A percentile compares a stretch with the other conserved stretches of the same genome.
These are phyloP conservation scores for Boechera divaricarpa DNA, from an alignment of 345 rosid genomes.

Conservation along the genomic window DNA sequence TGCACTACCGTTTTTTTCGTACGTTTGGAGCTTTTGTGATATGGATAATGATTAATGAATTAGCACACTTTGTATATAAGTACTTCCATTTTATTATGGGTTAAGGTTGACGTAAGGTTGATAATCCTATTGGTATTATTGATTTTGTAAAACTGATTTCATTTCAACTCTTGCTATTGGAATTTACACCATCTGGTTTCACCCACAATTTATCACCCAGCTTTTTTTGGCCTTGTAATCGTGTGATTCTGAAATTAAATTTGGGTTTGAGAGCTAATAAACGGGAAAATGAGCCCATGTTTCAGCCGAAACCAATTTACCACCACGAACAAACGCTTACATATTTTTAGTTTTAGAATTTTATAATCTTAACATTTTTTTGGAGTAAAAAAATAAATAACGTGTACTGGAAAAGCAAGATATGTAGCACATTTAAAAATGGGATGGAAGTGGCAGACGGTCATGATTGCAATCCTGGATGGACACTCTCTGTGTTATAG, in stretches of 20 bases:
- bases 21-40: no score
- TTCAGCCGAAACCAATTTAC: constrained; percentile 9
- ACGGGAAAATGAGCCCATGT: constrained; percentile 7
- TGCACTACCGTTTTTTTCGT: no score
- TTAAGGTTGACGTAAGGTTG: no score
- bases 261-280: background rate
- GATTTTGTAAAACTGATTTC: no score
- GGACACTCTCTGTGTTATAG: constrained; percentile 36
- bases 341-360: background rate
- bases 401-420: constrained; percentile 19
- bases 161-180: background rate
- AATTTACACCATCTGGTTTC: background rate
- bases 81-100: no score
- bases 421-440: constrained; percentile 25
- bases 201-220: background rate
- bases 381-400: background rate
- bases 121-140: no score
- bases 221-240: background rate
- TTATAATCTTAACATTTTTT: background rate
- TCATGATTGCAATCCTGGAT: constrained; percentile 41
- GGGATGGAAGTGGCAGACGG: constrained; percentile 34
- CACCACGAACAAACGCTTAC: background rate
- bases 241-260: background rate
- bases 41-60: no score
- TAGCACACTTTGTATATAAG: no score